phyloP scores from a whole-genome alignment of 2,329 filamentous ascomycete species.

The Immersiporthe knoxdaviesiana region DNA sequence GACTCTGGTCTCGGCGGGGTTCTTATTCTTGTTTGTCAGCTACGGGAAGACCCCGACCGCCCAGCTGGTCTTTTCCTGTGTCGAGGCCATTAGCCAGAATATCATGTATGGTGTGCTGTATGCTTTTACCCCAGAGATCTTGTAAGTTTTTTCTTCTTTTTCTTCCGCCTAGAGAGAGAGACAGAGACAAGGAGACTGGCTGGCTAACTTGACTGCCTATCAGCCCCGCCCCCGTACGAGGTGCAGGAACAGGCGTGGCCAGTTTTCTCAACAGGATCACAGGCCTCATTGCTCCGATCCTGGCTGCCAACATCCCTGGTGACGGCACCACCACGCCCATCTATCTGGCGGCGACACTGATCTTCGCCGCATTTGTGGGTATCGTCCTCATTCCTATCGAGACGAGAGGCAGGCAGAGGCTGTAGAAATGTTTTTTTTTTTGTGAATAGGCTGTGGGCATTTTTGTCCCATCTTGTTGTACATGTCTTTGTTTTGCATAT shows the following conservation, averaged over 20 bases:
- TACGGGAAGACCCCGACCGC: constrained; percentile 58
- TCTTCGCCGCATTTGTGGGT: constrained; percentile 61
- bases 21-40: constrained; percentile 69
- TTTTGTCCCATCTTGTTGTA: no score
- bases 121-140: constrained; percentile 77
- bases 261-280: constrained; percentile 71
- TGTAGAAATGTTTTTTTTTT: no score
- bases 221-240: constrained; percentile 67
- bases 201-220: no score
- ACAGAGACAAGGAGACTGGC: no score
- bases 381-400: constrained; percentile 67
- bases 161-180: no score
- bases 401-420: constrained; percentile 61
- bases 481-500: neutral
- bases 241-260: constrained; percentile 72
- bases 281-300: constrained; percentile 69
- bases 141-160: constrained; percentile 38
- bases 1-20: constrained; percentile 68
- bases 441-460: constrained; percentile 38
- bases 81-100: constrained; percentile 74
- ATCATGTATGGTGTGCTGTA: constrained; percentile 80
- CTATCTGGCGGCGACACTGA: constrained; percentile 59
- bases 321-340: constrained; percentile 61
- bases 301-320: constrained; percentile 64
- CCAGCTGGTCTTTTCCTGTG: constrained; percentile 68